phyloP scores from a whole-genome alignment of 2,329 filamentous ascomycete genomes.

The Calonectria pteridis region DNA sequence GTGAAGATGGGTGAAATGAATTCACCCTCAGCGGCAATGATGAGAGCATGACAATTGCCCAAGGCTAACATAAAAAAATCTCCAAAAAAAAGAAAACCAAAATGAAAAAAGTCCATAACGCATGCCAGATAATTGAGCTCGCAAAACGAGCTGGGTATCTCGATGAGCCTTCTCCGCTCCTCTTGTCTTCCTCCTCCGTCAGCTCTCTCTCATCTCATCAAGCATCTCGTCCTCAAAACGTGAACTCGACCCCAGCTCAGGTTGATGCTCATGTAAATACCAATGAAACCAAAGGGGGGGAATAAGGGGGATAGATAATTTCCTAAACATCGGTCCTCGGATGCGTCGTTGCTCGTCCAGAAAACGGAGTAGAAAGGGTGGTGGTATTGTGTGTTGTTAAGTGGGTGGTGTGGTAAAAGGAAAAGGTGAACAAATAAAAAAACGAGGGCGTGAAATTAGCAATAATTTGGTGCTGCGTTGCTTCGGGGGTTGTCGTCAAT shows the following conservation, averaged over 20 bases:
- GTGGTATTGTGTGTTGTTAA: constrained; percentile 28
- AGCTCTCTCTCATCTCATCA: not conserved
- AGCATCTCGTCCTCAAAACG: constrained; percentile 28
- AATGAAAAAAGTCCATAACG: constrained; percentile 42
- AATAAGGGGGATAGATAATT: constrained; percentile 20
- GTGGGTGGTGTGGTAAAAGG: constrained; percentile 26
- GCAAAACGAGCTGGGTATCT: constrained; percentile 56
- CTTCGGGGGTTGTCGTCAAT: constrained; percentile 20
- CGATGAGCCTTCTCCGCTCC: constrained; percentile 47
- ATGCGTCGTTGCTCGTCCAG: constrained; percentile 44
- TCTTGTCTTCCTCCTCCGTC: constrained; percentile 30
- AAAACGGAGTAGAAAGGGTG: constrained; percentile 35
- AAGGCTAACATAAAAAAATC: constrained; percentile 26
- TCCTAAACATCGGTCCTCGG: constrained; percentile 36
- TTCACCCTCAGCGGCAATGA: not conserved
- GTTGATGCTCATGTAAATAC: constrained; percentile 29
- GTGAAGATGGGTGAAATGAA: constrained; percentile 2
- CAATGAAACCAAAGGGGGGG: constrained; percentile 19
- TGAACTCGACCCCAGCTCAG: constrained; percentile 30
- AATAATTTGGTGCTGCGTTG: constrained; percentile 31
- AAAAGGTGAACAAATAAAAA: constrained; percentile 34
- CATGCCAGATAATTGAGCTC: constrained; percentile 53
- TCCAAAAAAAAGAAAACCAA: constrained; percentile 11
- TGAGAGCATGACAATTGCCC: constrained; percentile 34
- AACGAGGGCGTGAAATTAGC: constrained; percentile 33